Conservation (phyloP, 352 stramenopile genomes). For the Phytophthora niederhauseri region DNA sequence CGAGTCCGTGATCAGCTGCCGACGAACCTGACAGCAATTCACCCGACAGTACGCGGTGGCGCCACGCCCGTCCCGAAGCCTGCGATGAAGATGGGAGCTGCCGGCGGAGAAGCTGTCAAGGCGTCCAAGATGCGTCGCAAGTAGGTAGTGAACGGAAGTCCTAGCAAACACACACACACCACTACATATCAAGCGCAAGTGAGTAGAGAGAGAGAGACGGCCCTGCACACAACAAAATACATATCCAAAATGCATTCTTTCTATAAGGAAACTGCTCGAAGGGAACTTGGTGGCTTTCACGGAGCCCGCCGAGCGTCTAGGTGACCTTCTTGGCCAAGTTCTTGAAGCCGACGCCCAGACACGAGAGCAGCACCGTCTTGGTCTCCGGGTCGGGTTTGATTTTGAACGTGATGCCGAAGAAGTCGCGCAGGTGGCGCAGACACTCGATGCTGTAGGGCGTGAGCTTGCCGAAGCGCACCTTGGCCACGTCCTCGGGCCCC, state of each 20-base stretch:
- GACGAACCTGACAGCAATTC: constrained; percentile 61
- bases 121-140: constrained; percentile 74
- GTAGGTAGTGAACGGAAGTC: constrained; percentile 18
- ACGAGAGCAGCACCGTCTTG: constrained; percentile 94
- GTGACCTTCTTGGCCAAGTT: constrained; percentile 96
- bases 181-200: background rate
- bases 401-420: constrained; percentile 95
- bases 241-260: constrained; percentile 43
- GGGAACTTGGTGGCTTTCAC: constrained; percentile 6
- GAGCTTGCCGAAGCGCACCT: constrained; percentile 91
- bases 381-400: constrained; percentile 90
- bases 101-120: constrained; percentile 59
- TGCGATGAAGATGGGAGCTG: constrained; percentile 75
- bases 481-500: constrained; percentile 97
- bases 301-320: constrained; percentile 49
- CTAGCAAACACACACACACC: background rate
- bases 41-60: constrained; percentile 52
- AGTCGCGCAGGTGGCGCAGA: constrained; percentile 91
- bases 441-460: constrained; percentile 90
- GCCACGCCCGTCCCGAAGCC: constrained; percentile 74
- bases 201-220: background rate
- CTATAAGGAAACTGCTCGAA: constrained; percentile 33
- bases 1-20: constrained; percentile 46
- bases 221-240: constrained; percentile 12
- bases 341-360: constrained; percentile 95